These are phyloP conservation scores for Carpinus viminea DNA, from an alignment of 306 rosid genomes.

Conservation along the genomic window DNA sequence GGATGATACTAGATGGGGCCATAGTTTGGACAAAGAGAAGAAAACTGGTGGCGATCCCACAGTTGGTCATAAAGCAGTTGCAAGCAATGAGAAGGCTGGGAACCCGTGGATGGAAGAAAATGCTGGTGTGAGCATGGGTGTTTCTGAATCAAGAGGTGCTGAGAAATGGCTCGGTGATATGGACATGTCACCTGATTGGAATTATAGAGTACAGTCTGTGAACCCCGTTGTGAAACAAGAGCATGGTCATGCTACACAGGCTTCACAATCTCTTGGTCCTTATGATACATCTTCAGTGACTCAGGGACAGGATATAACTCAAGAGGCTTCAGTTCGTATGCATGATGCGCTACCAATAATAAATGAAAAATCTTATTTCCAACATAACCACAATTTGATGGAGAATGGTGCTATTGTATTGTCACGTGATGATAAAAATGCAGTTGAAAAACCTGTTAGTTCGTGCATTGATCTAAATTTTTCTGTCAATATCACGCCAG, in stretches of 20 bases:
- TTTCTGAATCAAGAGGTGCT: conserved; percentile 47
- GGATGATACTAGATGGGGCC: conserved; percentile 47
- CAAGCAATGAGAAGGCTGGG: conserved; percentile 58
- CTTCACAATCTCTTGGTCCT: conserved; percentile 37
- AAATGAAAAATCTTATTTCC: conserved; percentile 35
- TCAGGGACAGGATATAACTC: conserved; percentile 42
- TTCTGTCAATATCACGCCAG: conserved; percentile 36
- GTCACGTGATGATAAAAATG: conserved; percentile 37
- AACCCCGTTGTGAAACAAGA: conserved; percentile 53
- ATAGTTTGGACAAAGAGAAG: conserved; percentile 44
- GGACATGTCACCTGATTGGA: conserved; percentile 95
- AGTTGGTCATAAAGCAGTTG: conserved; percentile 30
- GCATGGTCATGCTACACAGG: conserved; percentile 40
- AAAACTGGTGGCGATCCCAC: conserved; percentile 41
- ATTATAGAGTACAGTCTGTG: conserved; percentile 55
- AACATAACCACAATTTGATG: conserved; percentile 34
- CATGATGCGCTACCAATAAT: conserved; percentile 47
- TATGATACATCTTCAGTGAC: conserved; percentile 37
- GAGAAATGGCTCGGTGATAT: conserved; percentile 79
- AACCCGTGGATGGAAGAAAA: conserved; percentile 50
- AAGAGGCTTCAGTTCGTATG: conserved; percentile 46
- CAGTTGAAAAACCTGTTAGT: conserved; percentile 31
- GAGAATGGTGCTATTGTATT: conserved; percentile 39
- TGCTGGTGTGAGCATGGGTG: conserved; percentile 35
- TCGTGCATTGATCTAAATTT: conserved; percentile 39